Evolutionary conservation across 2,329 filamentous ascomycete species (phyloP), one percentile per base, ranked within the genome.

Genomic region (Pseudocercospora vitis): DNA sequence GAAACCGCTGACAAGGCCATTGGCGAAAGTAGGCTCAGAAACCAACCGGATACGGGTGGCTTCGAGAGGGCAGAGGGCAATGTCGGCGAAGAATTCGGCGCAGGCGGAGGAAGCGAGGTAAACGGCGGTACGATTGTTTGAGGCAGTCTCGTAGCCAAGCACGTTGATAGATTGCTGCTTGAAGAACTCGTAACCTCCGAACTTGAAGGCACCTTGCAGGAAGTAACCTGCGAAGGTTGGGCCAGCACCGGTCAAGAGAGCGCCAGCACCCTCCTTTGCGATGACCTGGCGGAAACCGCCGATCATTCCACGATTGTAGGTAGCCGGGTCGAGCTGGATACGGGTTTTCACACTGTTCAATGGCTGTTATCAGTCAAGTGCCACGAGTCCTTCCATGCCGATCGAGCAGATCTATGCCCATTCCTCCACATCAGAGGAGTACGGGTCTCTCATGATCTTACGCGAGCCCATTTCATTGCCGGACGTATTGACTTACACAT

Each of bases 151-250:
- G 73, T 85, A 85, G 70, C 90, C 90, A 69, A 95, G 76, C 60
- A 80, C 59, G 80, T 89, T 87, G 76, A 95, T 94, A 71, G 79
- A 83, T 78, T 94, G 88, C 80, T 91, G 84, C 86, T 95, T 95
- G 87, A 95, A 95, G 79, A 95, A 86, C 79, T 95, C 90, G 77
- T 95, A 95, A 74, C 90, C 90, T 75, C 90, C 90, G 75, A 94
- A 94, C 80, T 95, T 95, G 82, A 94, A 85, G 68, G 89, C 87
- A 72, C 90, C 89, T 80, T 95, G 89, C 68, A 95, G 85, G 86
- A 95, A 95, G 81, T 95, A 95, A 75, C 89, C 89, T 63, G 89
- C 88, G 65, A 85, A 85, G 71, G 89, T 95, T 69, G 89, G 90
- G 65, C 90, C 90, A 74, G 85, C 82, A 76, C 89, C 89, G 65